Percentiles rank a stretch among this genome's conserved stretches.
These are phyloP conservation scores for Plasmodium ovale DNA, from an alignment of 169 alveolate genomes.

Conservation along the genomic window DNA sequence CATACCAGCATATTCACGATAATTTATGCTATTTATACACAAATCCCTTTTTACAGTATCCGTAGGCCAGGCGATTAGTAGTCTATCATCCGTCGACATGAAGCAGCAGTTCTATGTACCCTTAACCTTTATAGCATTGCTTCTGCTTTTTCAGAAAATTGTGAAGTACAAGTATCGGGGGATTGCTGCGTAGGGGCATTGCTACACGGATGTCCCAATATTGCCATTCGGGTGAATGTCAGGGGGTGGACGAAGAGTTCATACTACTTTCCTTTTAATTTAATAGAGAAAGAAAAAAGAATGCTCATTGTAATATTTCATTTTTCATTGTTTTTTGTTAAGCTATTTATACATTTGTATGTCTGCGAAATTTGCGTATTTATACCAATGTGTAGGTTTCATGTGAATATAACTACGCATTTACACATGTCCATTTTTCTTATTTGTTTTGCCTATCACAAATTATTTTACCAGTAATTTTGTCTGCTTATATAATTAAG, in stretches of 20 bases:
- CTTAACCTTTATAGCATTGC: conserved; percentile 38
- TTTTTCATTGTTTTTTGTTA: no score
- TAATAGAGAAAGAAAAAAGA: no score
- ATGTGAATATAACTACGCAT: not conserved
- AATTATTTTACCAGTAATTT: not conserved
- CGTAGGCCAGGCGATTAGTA: conserved; percentile 59
- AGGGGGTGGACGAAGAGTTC: no score
- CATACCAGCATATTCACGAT: no score
- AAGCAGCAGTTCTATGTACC: conserved; percentile 58
- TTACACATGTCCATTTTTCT: not conserved
- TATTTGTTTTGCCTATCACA: not conserved
- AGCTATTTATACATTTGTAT: no score
- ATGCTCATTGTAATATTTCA: no score
- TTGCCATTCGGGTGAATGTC: not conserved
- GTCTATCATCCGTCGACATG: conserved; percentile 49
- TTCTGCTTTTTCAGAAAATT: conserved; percentile 54
- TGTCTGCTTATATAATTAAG: not conserved
- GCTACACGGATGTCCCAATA: no score
- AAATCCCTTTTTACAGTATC: conserved; percentile 37
- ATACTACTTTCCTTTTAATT: no score
- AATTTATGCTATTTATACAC: not conserved
- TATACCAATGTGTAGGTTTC: not conserved
- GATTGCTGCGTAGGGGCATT: not conserved
- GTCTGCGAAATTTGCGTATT: not conserved
- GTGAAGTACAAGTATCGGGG: conserved; percentile 22